These are phyloP conservation scores for Forsythia viridissima DNA, from an alignment of 257 asterid species.

Conservation along the genomic window DNA sequence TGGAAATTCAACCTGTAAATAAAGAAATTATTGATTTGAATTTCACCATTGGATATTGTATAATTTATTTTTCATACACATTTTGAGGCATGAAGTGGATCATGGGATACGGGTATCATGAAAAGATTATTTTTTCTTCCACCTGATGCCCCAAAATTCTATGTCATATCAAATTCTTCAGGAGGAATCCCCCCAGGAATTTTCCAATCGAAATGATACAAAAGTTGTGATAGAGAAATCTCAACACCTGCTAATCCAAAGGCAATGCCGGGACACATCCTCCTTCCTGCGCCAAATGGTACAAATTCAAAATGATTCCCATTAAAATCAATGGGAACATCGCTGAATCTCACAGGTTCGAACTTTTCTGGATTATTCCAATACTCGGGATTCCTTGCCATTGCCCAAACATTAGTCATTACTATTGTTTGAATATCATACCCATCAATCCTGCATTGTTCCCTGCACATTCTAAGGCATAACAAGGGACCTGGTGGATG, in stretches of 20 bases:
- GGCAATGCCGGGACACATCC: background rate
- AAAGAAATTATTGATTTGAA: too few species aligned
- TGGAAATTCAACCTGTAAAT: too few species aligned
- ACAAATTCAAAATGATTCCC: background rate
- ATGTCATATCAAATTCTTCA: background rate
- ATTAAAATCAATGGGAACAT: background rate
- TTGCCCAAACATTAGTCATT: background rate
- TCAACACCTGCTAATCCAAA: background rate
- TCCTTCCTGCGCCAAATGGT: slow-evolving; percentile 1
- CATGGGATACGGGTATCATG: background rate
- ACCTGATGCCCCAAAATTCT: background rate
- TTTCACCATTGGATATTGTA: background rate
- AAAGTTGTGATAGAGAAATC: background rate
- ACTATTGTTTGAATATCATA: background rate
- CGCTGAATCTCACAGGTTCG: background rate
- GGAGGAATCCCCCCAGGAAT: background rate
- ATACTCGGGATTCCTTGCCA: background rate
- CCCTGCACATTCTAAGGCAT: background rate
- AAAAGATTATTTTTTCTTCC: background rate
- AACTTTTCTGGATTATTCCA: background rate
- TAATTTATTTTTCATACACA: background rate
- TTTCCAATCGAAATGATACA: background rate
- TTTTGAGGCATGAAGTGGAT: background rate
- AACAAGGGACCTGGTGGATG: background rate
- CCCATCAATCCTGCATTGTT: background rate